These are phyloP conservation scores for Solanum pennellii DNA, from an alignment of 257 asterid species.

Conservation along the genomic window DNA sequence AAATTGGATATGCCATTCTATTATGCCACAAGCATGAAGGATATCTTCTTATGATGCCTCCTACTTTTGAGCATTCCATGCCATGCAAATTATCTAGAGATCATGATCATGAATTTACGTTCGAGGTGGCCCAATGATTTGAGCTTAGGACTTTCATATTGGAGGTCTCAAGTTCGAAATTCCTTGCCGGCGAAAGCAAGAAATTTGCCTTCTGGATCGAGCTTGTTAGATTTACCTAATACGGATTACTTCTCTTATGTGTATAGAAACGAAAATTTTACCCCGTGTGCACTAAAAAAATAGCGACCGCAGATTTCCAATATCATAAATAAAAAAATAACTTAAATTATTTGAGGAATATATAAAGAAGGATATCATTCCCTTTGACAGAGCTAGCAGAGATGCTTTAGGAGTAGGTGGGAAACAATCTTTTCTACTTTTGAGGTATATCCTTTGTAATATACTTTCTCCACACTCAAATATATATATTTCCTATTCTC, in stretches of 20 bases:
- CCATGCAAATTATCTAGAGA: not conserved
- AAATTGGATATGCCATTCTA: not conserved
- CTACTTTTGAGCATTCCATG: not conserved
- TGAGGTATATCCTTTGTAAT: slow-evolving; percentile 6
- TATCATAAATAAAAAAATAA: too few species aligned
- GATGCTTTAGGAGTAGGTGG: not conserved
- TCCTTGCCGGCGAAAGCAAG: accelerated
- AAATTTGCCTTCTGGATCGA: too few species aligned
- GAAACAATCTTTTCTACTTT: not conserved
- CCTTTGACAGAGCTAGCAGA: not conserved
- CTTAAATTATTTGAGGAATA: not conserved
- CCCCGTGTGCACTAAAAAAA: accelerated
- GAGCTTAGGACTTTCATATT: too few species aligned
- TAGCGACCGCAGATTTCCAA: too few species aligned
- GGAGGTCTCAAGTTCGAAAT: too few species aligned
- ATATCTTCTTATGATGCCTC: not conserved
- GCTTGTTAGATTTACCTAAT: too few species aligned
- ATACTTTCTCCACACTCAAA: not conserved
- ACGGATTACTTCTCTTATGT: accelerated
- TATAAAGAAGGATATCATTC: not conserved
- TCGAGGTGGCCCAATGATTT: too few species aligned
- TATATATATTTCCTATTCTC: not conserved
- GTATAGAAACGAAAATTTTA: accelerated
- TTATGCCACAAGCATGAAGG: not conserved
- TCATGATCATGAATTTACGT: not conserved